Base-by-base conservation (phyloP, 192 early-diverging fungal species). In the Coemansia aciculifera region DNA sequence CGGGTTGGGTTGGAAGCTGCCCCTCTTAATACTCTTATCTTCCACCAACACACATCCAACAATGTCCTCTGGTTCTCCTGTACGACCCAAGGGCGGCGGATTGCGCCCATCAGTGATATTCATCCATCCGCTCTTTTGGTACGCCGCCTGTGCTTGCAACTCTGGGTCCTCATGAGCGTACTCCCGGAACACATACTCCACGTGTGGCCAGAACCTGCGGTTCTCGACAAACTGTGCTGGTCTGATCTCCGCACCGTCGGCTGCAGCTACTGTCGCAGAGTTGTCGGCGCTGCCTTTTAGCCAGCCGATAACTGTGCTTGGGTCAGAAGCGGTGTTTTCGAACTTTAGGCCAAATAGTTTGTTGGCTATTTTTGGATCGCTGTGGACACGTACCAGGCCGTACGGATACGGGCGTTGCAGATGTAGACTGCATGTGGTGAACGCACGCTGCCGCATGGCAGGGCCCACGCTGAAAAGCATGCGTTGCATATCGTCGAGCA, bases 151-250 rank as follows among this genome's bases (percentile, higher is more conserved):
- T 21, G 81, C 68, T 67, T 75, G 72, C 67, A 83, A 69, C 72
- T 78, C 81, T 2, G 81, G 81, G 37, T 83, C 81, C 64, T 72
- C 67, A 60, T 83, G 81, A 17, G 76, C 81, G 29, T 78, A 65
- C 63, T 78, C 49, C 52, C 48, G 68, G 12, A 83, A 31, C 23
- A 78, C 70, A 23, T 62, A 9, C 21, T 59, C 46, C n/a, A 83
- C 73, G 29, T 59, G 52, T 8, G 72, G 59, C 72, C 72, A 75
- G 62, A 83, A 83, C 62, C 44, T 38, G 5, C 27, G 38, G 71
- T 83, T 83, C 63, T 83, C 81, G 27, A 74, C 19, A 72, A 83
- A 83, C 52, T 71, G 32, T 32, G 68, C 70, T 32, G 72, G 72
- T 24, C 49, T 51, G 43, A 82, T 70, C 61, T 63, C 59, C 21